phyloP scores from a whole-genome alignment of 352 stramenopile genomes.

The Pythium pyrilobum region DNA sequence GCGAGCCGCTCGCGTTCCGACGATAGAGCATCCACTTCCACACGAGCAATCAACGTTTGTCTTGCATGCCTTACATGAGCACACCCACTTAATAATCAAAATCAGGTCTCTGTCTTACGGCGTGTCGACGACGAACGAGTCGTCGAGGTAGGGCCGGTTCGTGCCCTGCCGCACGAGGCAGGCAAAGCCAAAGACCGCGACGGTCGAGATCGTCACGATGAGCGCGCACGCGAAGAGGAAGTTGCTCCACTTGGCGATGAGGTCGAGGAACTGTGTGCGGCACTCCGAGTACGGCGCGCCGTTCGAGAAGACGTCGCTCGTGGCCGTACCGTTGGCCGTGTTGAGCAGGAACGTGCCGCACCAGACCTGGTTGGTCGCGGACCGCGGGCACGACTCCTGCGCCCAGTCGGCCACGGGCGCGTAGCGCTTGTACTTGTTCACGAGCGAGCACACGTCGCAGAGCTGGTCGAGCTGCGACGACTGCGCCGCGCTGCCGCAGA shows the following conservation, averaged over 20 bases:
- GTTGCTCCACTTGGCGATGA: slow-evolving; percentile 68
- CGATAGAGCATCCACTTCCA: slow-evolving; percentile 4
- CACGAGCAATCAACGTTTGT: too few relatives aligned
- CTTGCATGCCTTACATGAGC: too few relatives aligned
- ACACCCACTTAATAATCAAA: background rate
- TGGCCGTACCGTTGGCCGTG: slow-evolving; percentile 2
- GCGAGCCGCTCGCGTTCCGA: slow-evolving; percentile 22
- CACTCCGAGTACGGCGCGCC: slow-evolving; percentile 68
- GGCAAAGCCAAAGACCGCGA: slow-evolving; percentile 49
- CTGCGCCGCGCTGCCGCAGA: slow-evolving; percentile 34
- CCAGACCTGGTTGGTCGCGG: slow-evolving; percentile 55
- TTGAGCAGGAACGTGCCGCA: slow-evolving; percentile 59
- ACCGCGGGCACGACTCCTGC: slow-evolving; percentile 45
- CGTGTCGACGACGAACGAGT: slow-evolving; percentile 20
- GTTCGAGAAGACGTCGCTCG: slow-evolving; percentile 29
- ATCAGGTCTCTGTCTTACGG: background rate
- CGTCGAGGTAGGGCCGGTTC: slow-evolving; percentile 16
- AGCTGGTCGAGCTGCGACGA: slow-evolving; percentile 41
- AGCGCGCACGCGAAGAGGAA: slow-evolving; percentile 49
- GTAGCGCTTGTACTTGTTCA: slow-evolving; percentile 57
- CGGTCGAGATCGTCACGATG: slow-evolving; percentile 43
- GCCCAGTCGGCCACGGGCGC: slow-evolving; percentile 61
- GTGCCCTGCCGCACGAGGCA: slow-evolving; percentile 40
- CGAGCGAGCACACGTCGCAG: slow-evolving; percentile 53
- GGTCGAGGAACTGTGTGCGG: slow-evolving; percentile 46